Evolutionary conservation across 139 green algal species (phyloP).

Genomic region (Nannochloris sp.): DNA sequence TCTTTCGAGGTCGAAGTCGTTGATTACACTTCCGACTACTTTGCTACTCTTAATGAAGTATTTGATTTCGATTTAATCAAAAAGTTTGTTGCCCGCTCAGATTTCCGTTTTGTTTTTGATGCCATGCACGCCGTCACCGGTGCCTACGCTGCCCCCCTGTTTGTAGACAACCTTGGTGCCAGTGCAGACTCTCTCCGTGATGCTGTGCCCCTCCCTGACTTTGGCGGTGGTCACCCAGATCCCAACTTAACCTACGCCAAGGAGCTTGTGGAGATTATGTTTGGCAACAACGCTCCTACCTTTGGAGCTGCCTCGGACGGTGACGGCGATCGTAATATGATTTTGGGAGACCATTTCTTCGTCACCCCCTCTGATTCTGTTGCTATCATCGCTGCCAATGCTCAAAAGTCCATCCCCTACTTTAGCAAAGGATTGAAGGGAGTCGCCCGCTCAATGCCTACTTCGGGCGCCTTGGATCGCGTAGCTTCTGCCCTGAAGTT

Average conservation of each 20-base stretch:
- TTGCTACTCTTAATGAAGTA: constrained; percentile 77
- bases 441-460: constrained; percentile 97
- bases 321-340: constrained; percentile 99
- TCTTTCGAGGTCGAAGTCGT: constrained; percentile 96
- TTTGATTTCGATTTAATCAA: constrained; percentile 94
- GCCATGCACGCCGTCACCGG: constrained; percentile 95
- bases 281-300: constrained; percentile 49
- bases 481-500: constrained; percentile 79
- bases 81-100: constrained; percentile 68
- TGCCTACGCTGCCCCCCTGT: constrained; percentile 89
- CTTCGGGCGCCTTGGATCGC: constrained; percentile 85
- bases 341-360: constrained; percentile 96
- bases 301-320: constrained; percentile 86
- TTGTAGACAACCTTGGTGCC: constrained; percentile 78
- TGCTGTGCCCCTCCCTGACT: constrained; percentile 73
- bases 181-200: constrained; percentile 38
- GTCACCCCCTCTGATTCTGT: constrained; percentile 94
- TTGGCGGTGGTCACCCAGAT: constrained; percentile 95
- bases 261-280: constrained; percentile 87
- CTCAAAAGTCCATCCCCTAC: constrained; percentile 91
- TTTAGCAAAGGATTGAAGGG: constrained; percentile 96
- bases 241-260: constrained; percentile 99
- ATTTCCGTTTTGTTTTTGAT: constrained; percentile 94
- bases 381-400: constrained; percentile 97
- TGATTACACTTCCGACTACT: constrained; percentile 87